Evolutionary conservation across 331 rosid species (phyloP).

Genomic region (Malus hybrid): DNA sequence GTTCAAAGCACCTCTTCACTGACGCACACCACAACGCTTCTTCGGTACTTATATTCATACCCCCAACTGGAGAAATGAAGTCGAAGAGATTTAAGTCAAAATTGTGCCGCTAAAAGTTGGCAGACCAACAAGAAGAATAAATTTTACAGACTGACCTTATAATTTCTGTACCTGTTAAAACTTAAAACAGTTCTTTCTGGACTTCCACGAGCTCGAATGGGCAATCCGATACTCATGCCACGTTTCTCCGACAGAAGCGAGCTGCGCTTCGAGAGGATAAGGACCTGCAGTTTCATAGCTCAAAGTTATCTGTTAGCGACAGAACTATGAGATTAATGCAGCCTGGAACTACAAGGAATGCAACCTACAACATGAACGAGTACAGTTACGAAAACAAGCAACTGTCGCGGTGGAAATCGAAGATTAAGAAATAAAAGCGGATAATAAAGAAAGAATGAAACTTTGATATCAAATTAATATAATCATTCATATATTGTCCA

Average conservation of each 20-base stretch:
- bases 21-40: background rate
- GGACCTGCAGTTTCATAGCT: constrained; percentile 27
- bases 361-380: background rate
- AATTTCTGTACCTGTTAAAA: background rate
- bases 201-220: background rate
- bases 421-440: constrained; percentile 10
- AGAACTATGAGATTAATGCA: background rate
- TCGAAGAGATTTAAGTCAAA: background rate
- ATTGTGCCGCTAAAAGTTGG: background rate
- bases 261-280: constrained; percentile 2
- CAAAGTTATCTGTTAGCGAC: constrained; percentile 14
- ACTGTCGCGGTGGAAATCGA: background rate
- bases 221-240: background rate
- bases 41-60: background rate
- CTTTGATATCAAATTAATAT: constrained; percentile 13
- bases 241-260: background rate
- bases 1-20: background rate
- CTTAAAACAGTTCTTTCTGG: background rate
- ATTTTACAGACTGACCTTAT: background rate
- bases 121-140: background rate
- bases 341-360: background rate
- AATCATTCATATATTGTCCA: constrained; percentile 3
- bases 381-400: background rate
- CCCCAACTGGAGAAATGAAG: background rate
- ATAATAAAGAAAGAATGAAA: constrained; percentile 16